Conservation (phyloP, 768 basidiomycete genomes). For the Sporobolomyces phaffii region DNA sequence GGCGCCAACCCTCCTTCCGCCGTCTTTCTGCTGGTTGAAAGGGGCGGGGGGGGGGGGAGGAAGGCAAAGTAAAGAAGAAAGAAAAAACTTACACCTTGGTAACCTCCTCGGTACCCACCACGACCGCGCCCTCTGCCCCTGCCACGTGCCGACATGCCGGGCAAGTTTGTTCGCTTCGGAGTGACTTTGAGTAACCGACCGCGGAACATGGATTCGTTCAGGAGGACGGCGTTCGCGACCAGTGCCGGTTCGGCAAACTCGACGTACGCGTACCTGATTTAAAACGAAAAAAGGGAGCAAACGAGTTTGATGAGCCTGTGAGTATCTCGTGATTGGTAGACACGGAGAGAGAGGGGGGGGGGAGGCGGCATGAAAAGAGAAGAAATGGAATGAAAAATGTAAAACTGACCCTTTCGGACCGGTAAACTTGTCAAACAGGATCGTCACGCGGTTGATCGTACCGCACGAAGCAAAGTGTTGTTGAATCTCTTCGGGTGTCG, state of each 20-base stretch:
- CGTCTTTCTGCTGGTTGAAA: too few species aligned
- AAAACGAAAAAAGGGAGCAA: not conserved
- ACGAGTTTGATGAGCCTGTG: not conserved
- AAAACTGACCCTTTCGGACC: slow-evolving; percentile 86
- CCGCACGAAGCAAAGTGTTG: slow-evolving; percentile 95
- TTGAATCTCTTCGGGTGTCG: slow-evolving; percentile 97
- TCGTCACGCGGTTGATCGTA: slow-evolving; percentile 96
- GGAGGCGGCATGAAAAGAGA: slow-evolving; percentile 24
- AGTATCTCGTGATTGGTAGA: too few species aligned
- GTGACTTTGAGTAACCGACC: slow-evolving; percentile 86
- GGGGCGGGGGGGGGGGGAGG: too few species aligned
- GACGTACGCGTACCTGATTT: slow-evolving; percentile 93
- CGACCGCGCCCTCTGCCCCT: slow-evolving; percentile 62
- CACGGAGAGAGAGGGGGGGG: too few species aligned
- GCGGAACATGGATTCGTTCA: slow-evolving; percentile 94
- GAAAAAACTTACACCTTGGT: slow-evolving; percentile 21
- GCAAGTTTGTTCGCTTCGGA: slow-evolving; percentile 90
- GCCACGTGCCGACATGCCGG: slow-evolving; percentile 66
- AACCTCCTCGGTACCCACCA: slow-evolving; percentile 45
- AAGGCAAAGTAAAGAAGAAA: not conserved
- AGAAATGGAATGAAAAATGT: slow-evolving; percentile 7
- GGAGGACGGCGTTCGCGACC: slow-evolving; percentile 79
- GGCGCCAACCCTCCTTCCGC: too few species aligned
- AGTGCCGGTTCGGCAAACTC: slow-evolving; percentile 92
- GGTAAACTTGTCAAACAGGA: slow-evolving; percentile 98